Evolutionary conservation across 257 asterid species (phyloP).

Genomic region (Nicotiana tomentosiformis): DNA sequence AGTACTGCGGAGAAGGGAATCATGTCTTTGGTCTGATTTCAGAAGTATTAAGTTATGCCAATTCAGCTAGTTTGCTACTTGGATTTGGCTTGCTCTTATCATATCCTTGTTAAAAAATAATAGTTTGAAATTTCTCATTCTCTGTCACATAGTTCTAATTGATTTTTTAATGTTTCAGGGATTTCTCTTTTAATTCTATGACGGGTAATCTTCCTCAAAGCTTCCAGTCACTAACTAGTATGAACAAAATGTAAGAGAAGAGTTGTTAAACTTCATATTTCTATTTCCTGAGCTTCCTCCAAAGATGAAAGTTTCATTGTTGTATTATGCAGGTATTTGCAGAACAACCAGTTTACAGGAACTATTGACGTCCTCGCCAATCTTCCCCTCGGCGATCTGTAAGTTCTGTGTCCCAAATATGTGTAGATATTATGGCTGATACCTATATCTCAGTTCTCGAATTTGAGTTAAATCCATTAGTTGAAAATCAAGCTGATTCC

Average conservation of each 20-base stretch:
- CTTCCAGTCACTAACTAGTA: conserved; percentile 45
- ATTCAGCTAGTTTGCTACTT: neutral
- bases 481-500: neutral
- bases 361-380: conserved; percentile 77
- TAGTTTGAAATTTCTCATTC: neutral
- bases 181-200: conserved; percentile 68
- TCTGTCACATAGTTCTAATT: neutral
- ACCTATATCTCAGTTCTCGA: conserved; percentile 4
- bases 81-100: neutral
- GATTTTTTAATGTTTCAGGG: conserved; percentile 48
- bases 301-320: neutral
- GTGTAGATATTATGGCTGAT: neutral
- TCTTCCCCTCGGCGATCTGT: conserved; percentile 81
- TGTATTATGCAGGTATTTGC: conserved; percentile 62
- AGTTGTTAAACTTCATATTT: neutral
- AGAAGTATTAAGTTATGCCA: neutral
- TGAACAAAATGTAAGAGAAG: conserved; percentile 59
- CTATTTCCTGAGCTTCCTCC: neutral
- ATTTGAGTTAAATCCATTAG: neutral
- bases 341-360: conserved; percentile 92
- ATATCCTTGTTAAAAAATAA: neutral
- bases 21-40: neutral
- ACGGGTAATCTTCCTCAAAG: conserved; percentile 78
- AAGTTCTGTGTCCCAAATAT: conserved; percentile 21
- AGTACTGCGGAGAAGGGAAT: neutral